Percentiles rank a stretch among this genome's conserved stretches.
Conservation (phyloP, 2,329 filamentous ascomycete genomes). For the Xylaria multiplex region DNA sequence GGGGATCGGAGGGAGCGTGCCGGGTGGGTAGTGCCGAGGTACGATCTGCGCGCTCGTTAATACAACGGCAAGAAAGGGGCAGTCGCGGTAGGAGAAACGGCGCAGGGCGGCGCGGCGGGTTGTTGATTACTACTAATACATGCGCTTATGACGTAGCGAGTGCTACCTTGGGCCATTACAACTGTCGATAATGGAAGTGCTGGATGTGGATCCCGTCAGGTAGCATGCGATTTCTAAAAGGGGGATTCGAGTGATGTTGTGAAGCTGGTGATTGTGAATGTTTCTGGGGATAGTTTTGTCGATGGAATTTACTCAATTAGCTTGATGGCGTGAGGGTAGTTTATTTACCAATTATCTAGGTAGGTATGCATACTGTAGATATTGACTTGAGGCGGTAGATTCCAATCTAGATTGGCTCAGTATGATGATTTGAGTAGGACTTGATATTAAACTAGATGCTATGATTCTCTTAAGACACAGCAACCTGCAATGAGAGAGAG, state of each 20-base stretch:
- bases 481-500: constrained; percentile 6
- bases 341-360: background rate
- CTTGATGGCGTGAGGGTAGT: background rate
- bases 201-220: background rate
- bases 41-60: too few species aligned
- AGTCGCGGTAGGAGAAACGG: too few species aligned
- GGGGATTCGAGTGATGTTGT: background rate
- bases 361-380: background rate
- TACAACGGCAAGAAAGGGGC: too few species aligned
- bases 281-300: too few species aligned
- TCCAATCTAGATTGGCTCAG: background rate
- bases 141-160: too few species aligned
- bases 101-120: too few species aligned
- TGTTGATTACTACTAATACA: too few species aligned
- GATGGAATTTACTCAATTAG: background rate
- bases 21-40: background rate
- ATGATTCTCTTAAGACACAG: constrained; percentile 2
- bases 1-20: background rate
- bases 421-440: constrained; percentile 12
- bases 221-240: background rate
- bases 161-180: too few species aligned
- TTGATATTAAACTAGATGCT: constrained; percentile 16
- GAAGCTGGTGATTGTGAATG: too few species aligned
- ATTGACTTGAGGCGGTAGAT: background rate
- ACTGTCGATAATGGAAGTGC: too few species aligned